Conservation (phyloP, 805 yeast genomes). For the Candida khao-thaluensis region DNA sequence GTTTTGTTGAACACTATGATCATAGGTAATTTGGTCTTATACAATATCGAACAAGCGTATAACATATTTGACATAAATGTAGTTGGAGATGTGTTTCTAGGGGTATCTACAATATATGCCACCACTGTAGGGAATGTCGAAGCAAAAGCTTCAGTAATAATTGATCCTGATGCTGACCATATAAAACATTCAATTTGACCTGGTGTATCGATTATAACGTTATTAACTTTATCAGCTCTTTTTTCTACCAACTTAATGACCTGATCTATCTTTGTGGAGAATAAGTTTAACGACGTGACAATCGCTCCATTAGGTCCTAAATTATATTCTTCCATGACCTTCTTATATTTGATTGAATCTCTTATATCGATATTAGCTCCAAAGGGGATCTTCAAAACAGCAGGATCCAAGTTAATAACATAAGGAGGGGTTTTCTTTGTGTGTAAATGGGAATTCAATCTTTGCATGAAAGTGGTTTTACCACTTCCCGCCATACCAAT, state of each 20-base stretch:
- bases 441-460: conserved; percentile 87
- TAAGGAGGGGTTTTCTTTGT: conserved; percentile 74
- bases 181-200: conserved; percentile 98
- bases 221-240: conserved; percentile 53
- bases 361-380: conserved; percentile 94
- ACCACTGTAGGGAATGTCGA: conserved; percentile 93
- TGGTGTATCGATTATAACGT: conserved; percentile 93
- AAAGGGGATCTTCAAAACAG: conserved; percentile 90
- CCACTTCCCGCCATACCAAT: conserved; percentile 70
- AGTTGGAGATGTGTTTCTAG: conserved; percentile 89
- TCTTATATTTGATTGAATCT: conserved; percentile 91
- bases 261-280: conserved; percentile 94
- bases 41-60: conserved; percentile 94
- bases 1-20: conserved; percentile 93
- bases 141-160: conserved; percentile 95
- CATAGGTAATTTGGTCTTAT: conserved; percentile 96
- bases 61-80: conserved; percentile 98
- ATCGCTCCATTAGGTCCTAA: conserved; percentile 98
- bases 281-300: conserved; percentile 88
- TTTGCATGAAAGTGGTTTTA: conserved; percentile 95
- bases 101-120: conserved; percentile 96
- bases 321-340: conserved; percentile 94
- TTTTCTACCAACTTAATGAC: conserved; percentile 84
- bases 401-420: conserved; percentile 94
- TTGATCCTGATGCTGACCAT: conserved; percentile 97